A percentile compares a stretch with the other conserved stretches of the same genome.
phyloP scores from a whole-genome alignment of 768 basidiomycete species.

The Filobasidium wieringae region DNA sequence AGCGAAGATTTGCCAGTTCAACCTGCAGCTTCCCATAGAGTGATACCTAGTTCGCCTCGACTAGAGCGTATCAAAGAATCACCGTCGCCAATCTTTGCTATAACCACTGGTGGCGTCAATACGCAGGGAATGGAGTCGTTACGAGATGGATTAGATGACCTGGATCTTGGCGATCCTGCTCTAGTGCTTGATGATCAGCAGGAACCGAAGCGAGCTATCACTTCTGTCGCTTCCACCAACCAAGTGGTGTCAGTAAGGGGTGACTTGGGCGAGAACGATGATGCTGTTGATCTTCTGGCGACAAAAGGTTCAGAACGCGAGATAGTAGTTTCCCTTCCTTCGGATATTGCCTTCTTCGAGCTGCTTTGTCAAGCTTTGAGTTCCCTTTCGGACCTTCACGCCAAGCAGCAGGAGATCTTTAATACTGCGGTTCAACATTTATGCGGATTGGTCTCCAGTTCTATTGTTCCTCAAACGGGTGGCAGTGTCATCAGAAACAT shows the following conservation, averaged over 20 bases:
- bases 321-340: slow-evolving; percentile 63
- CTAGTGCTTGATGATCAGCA: slow-evolving; percentile 3
- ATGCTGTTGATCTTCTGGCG: not conserved
- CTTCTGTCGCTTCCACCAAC: too few relatives aligned
- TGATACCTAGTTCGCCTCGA: slow-evolving; percentile 20
- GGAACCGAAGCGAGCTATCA: slow-evolving; percentile 9
- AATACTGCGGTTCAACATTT: slow-evolving; percentile 45
- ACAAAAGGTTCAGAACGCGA: slow-evolving; percentile 38
- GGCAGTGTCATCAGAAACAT: slow-evolving; percentile 15
- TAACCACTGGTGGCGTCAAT: slow-evolving; percentile 22
- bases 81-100: slow-evolving; percentile 33
- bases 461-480: slow-evolving; percentile 21
- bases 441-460: slow-evolving; percentile 36
- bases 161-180: slow-evolving; percentile 5
- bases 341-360: slow-evolving; percentile 68
- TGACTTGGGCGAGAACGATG: too few relatives aligned
- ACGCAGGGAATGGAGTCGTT: slow-evolving; percentile 11
- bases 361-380: slow-evolving; percentile 51
- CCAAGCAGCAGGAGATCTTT: slow-evolving; percentile 47
- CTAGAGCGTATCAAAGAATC: slow-evolving; percentile 20
- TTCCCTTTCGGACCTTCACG: slow-evolving; percentile 45
- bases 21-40: not conserved
- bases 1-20: not conserved
- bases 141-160: slow-evolving; percentile 15
- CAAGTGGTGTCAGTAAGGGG: not conserved